These are phyloP conservation scores for Mycosphaerelloides madeirae DNA, from an alignment of 2,329 filamentous ascomycete species.

Conservation along the genomic window DNA sequence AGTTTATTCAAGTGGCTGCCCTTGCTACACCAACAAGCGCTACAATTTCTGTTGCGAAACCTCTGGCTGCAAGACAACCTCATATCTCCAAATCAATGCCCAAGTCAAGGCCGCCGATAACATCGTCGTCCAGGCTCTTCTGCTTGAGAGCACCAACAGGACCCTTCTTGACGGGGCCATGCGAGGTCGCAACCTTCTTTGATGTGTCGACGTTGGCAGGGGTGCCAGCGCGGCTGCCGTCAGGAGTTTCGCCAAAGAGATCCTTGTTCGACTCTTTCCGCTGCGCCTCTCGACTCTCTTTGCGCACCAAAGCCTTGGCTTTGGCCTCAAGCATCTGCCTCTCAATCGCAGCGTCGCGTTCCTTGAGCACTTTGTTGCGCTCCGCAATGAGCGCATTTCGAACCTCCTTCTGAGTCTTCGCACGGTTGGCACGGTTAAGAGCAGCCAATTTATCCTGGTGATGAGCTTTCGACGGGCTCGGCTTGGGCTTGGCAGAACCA, in stretches of 20 bases:
- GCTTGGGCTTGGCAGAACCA: conserved; percentile 47
- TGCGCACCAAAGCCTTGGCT: conserved; percentile 19
- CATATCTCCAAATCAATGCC: conserved; percentile 88
- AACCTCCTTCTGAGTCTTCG: conserved; percentile 81
- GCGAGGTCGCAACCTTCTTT: conserved; percentile 40
- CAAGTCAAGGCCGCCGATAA: conserved; percentile 82
- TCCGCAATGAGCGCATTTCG: conserved; percentile 85
- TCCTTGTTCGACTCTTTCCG: conserved; percentile 38
- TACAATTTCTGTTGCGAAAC: too few species aligned
- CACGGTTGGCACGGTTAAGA: conserved; percentile 79
- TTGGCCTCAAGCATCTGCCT: conserved; percentile 47
- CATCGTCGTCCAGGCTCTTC: conserved; percentile 82
- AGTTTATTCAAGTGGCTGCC: too few species aligned
- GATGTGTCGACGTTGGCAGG: conserved; percentile 42
- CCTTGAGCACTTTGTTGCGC: conserved; percentile 36
- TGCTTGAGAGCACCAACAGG: conserved; percentile 44
- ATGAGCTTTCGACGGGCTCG: conserved; percentile 33
- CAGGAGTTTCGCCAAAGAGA: conserved; percentile 43
- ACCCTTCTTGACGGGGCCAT: conserved; percentile 49
- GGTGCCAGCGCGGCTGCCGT: conserved; percentile 45
- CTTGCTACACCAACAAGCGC: too few species aligned
- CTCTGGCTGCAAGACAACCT: conserved; percentile 8
- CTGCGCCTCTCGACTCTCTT: conserved; percentile 2
- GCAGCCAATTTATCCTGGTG: conserved; percentile 80
- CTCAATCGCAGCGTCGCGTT: conserved; percentile 54